phyloP scores from a whole-genome alignment of 2,329 filamentous ascomycete genomes.

The Diaporthe citriasiana region DNA sequence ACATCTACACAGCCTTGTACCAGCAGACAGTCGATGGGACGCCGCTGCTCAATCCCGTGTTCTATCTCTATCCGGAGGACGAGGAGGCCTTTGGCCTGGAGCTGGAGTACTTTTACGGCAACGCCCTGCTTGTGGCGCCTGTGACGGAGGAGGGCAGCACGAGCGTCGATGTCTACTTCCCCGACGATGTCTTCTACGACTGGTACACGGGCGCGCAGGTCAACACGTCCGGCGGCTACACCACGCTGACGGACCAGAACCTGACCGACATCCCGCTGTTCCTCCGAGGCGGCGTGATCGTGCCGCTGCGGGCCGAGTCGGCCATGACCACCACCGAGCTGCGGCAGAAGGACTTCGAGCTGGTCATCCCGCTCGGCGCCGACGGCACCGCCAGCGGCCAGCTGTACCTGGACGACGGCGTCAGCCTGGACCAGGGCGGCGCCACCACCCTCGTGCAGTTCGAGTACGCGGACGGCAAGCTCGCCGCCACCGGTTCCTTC shows the following conservation, averaged over 20 bases:
- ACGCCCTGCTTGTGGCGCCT: slow-evolving; percentile 60
- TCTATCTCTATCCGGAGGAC: slow-evolving; percentile 75
- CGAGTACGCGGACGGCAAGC: slow-evolving; percentile 65
- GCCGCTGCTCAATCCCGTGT: slow-evolving; percentile 76
- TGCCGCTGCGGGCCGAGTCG: slow-evolving; percentile 70
- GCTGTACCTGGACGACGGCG: slow-evolving; percentile 85
- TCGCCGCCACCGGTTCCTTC: slow-evolving; percentile 67
- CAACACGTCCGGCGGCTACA: slow-evolving; percentile 55
- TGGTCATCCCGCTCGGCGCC: slow-evolving; percentile 76
- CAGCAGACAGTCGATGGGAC: slow-evolving; percentile 72
- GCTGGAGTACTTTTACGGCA: slow-evolving; percentile 63
- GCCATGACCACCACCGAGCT: slow-evolving; percentile 76
- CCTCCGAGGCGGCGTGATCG: slow-evolving; percentile 74
- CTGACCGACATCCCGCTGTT: slow-evolving; percentile 74
- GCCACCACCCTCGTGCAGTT: slow-evolving; percentile 72
- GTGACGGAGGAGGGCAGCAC: slow-evolving; percentile 61
- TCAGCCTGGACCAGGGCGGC: slow-evolving; percentile 70
- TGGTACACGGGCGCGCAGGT: slow-evolving; percentile 64
- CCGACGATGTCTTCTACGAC: slow-evolving; percentile 64
- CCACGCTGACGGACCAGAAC: slow-evolving; percentile 56
- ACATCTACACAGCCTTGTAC: slow-evolving; percentile 79
- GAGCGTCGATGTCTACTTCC: slow-evolving; percentile 61
- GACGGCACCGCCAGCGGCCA: slow-evolving; percentile 75
- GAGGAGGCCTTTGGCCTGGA: slow-evolving; percentile 57
- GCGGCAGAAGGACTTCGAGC: slow-evolving; percentile 75